Percentiles rank a stretch among this genome's conserved stretches.
phyloP scores from a whole-genome alignment of 192 early-diverging fungal species.

The Obelidium mucronatum region DNA sequence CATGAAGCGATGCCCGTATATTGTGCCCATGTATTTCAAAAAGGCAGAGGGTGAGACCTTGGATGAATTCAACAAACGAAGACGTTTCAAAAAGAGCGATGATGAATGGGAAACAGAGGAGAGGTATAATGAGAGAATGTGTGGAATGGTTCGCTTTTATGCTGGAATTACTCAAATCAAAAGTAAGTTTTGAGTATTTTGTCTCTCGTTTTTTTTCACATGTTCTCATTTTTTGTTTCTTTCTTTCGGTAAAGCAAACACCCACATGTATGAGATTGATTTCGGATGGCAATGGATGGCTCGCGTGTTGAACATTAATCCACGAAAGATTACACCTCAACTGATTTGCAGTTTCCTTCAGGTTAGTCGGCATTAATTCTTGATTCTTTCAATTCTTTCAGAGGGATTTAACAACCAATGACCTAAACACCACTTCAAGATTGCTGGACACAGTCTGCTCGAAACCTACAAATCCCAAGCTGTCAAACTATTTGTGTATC shows the following conservation, averaged over 20 bases:
- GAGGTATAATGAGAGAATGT: slow-evolving; percentile 70
- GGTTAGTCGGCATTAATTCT: slow-evolving; percentile 32
- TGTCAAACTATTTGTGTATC: slow-evolving; percentile 50
- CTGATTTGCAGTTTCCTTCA: slow-evolving; percentile 71
- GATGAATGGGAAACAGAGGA: slow-evolving; percentile 62
- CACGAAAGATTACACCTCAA: slow-evolving; percentile 68
- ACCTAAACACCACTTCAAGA: slow-evolving; percentile 20
- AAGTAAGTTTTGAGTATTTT: neutral
- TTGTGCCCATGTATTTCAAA: slow-evolving; percentile 69
- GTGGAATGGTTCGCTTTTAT: slow-evolving; percentile 73
- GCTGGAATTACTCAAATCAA: slow-evolving; percentile 70
- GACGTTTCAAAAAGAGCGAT: slow-evolving; percentile 52
- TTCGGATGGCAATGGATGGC: slow-evolving; percentile 79
- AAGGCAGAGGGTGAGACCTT: slow-evolving; percentile 51
- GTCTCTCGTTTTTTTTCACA: neutral
- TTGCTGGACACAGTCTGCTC: slow-evolving; percentile 49
- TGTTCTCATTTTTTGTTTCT: neutral
- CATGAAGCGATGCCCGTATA: slow-evolving; percentile 72
- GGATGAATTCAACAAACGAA: slow-evolving; percentile 43
- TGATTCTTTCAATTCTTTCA: neutral
- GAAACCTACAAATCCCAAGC: slow-evolving; percentile 53
- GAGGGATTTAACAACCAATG: neutral
- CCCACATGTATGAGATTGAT: slow-evolving; percentile 57
- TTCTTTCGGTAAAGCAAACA: neutral
- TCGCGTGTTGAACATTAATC: slow-evolving; percentile 70